Evolutionary conservation across 2,329 filamentous ascomycete species (phyloP).

Genomic region (Sclerotinia glacialis): DNA sequence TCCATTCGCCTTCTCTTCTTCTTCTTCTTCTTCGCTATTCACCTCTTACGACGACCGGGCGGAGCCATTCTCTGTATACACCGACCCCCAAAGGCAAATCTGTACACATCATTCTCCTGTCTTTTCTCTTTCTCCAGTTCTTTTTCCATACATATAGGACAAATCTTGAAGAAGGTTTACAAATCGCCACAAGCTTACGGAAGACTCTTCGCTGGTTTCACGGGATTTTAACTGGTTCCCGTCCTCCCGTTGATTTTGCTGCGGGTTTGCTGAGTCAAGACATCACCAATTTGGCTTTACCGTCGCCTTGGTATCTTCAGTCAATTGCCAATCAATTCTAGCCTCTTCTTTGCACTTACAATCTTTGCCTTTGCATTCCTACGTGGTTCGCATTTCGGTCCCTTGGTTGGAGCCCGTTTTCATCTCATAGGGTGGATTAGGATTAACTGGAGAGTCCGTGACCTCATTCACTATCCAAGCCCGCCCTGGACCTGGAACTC

Average conservation of each 20-base stretch:
- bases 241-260: background rate
- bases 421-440: background rate
- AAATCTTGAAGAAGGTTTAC: background rate
- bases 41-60: background rate
- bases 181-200: conserved; percentile 18
- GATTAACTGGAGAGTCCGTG: conserved; percentile 15
- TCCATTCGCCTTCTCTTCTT: background rate
- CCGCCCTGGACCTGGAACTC: background rate
- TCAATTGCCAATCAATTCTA: conserved; percentile 7
- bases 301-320: background rate
- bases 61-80: conserved; percentile 11
- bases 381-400: conserved; percentile 14
- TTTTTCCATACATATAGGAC: background rate
- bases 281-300: background rate
- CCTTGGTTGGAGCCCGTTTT: conserved; percentile 16
- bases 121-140: background rate
- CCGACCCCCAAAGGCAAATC: conserved; percentile 7
- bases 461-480: conserved; percentile 13
- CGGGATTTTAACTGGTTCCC: background rate
- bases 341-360: background rate
- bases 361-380: background rate
- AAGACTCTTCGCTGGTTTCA: conserved; percentile 16
- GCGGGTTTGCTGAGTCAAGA: conserved; percentile 20
- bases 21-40: background rate
- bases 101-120: conserved; percentile 1